These are phyloP conservation scores for Murraya koenigii DNA, from an alignment of 345 rosid genomes.

Conservation along the genomic window DNA sequence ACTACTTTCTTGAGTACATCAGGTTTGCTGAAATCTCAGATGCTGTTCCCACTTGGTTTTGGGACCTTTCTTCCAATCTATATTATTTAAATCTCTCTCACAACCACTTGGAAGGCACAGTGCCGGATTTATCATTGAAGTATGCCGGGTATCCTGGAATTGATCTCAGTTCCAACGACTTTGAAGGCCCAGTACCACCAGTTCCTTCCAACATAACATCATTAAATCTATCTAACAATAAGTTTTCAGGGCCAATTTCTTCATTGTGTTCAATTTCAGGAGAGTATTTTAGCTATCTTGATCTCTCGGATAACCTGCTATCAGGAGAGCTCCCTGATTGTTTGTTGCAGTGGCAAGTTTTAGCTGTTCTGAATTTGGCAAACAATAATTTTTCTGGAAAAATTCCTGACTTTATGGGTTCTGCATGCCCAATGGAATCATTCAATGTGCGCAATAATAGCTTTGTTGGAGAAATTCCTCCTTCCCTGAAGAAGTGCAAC, in stretches of 20 bases:
- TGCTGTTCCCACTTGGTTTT: constrained; percentile 23
- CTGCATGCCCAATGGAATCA: not conserved
- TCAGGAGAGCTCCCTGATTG: constrained; percentile 32
- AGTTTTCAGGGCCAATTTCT: constrained; percentile 30
- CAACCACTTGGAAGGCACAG: constrained; percentile 15
- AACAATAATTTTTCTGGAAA: constrained; percentile 19
- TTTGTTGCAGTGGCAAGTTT: not conserved
- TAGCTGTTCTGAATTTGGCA: constrained; percentile 7
- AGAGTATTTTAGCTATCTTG: constrained; percentile 21
- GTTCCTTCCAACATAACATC: constrained; percentile 13
- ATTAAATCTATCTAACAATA: constrained; percentile 33
- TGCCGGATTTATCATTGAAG: constrained; percentile 9
- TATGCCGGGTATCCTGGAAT: constrained; percentile 5
- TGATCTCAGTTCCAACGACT: constrained; percentile 13
- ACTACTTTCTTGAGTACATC: too few relatives aligned
- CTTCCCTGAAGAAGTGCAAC: constrained; percentile 10
- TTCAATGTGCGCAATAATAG: constrained; percentile 19
- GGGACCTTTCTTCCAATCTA: constrained; percentile 9
- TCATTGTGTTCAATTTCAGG: constrained; percentile 9
- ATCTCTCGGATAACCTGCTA: constrained; percentile 31
- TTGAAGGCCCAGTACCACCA: constrained; percentile 15
- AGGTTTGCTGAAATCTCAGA: constrained; percentile 18
- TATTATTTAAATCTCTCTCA: constrained; percentile 16
- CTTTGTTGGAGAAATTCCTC: constrained; percentile 20
- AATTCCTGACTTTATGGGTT: constrained; percentile 11